Percentiles rank a stretch among this genome's conserved stretches.
phyloP scores from a whole-genome alignment of 805 yeast genomes.

The Starmerella cellae region DNA sequence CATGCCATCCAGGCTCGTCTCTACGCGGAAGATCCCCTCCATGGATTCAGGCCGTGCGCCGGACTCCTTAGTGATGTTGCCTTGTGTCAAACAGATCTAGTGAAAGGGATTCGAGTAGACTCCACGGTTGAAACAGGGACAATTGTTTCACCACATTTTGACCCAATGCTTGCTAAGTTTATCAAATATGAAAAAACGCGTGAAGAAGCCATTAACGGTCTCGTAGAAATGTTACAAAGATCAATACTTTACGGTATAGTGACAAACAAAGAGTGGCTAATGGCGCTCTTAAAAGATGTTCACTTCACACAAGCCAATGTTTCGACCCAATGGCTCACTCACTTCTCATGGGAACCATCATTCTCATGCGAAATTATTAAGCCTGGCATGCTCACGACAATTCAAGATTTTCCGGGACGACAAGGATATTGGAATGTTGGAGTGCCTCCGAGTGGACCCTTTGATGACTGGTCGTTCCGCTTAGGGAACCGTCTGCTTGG shows the following conservation, averaged over 20 bases:
- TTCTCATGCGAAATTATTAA: conserved; percentile 63
- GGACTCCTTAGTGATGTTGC: background rate
- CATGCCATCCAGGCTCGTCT: conserved; percentile 98
- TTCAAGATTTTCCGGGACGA: conserved; percentile 92
- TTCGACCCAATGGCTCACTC: conserved; percentile 75
- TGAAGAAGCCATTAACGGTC: conserved; percentile 63
- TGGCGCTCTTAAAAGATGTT: conserved; percentile 66
- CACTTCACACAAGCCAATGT: conserved; percentile 77
- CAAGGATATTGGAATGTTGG: conserved; percentile 74
- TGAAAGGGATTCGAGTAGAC: background rate
- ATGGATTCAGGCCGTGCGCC: conserved; percentile 74
- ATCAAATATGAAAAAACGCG: conserved; percentile 88
- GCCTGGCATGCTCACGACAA: conserved; percentile 93
- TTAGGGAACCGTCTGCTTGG: conserved; percentile 86
- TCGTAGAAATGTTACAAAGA: conserved; percentile 69
- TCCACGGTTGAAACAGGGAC: background rate
- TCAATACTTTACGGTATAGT: conserved; percentile 79
- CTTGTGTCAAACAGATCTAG: background rate
- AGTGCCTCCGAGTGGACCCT: conserved; percentile 97
- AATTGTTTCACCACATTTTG: conserved; percentile 27
- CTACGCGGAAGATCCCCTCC: conserved; percentile 95
- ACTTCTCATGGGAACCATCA: conserved; percentile 56
- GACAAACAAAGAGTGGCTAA: conserved; percentile 78
- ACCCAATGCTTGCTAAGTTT: conserved; percentile 90
- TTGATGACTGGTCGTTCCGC: conserved; percentile 86